Percentiles rank a stretch among this genome's conserved stretches.
Evolutionary conservation across 2,329 filamentous ascomycete species (phyloP).

Genomic region (Alternaria burnsii): DNA sequence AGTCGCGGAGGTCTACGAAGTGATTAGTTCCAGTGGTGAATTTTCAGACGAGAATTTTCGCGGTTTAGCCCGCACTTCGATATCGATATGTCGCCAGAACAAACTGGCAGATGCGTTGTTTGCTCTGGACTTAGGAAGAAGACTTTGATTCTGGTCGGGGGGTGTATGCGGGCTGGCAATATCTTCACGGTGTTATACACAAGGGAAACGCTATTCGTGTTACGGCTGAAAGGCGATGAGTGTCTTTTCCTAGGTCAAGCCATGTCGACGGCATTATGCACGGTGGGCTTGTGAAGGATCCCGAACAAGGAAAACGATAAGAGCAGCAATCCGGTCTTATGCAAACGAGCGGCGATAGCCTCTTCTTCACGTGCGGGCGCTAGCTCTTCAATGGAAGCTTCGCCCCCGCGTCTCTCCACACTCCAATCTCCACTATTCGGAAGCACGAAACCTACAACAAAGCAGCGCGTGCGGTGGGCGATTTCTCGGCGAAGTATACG

Average conservation of each 20-base stretch:
- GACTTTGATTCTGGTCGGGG: not conserved
- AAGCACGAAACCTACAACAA: not conserved
- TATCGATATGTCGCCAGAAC: no score
- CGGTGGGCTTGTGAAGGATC: not conserved
- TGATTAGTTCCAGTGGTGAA: no score
- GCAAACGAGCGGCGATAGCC: not conserved
- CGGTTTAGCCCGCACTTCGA: no score
- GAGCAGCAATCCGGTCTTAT: constrained; percentile 11
- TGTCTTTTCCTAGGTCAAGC: constrained; percentile 13
- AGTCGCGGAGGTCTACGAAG: no score
- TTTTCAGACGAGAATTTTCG: no score
- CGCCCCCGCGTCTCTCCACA: not conserved
- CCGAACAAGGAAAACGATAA: not conserved
- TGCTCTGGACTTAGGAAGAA: no score
- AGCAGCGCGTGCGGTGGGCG: not conserved
- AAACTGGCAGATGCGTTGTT: no score
- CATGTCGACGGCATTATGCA: constrained; percentile 15
- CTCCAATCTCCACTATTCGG: not conserved
- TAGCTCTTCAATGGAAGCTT: not conserved
- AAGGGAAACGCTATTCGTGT: not conserved
- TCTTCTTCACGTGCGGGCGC: not conserved
- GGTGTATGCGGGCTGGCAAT: constrained; percentile 7
- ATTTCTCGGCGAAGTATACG: not conserved
- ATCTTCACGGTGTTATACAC: constrained; percentile 15
- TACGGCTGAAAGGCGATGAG: not conserved